Percentiles rank a stretch among this genome's conserved stretches.
Conservation (phyloP, 139 green algal genomes). For the Tetraselmis striata region DNA sequence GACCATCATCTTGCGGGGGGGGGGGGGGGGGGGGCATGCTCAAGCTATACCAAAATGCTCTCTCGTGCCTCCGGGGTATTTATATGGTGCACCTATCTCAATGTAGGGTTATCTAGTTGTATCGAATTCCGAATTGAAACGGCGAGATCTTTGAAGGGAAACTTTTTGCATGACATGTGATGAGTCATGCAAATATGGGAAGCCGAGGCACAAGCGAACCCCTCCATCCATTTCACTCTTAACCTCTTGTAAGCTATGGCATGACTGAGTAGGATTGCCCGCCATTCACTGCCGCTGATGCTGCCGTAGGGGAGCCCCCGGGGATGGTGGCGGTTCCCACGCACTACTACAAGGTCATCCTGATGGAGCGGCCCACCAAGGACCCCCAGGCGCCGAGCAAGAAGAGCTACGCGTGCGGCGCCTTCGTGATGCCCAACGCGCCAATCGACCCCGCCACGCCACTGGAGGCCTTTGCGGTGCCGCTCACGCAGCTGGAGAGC, state of each 20-base stretch:
- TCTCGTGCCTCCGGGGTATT: too few species aligned
- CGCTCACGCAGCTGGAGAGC: slow-evolving; percentile 62
- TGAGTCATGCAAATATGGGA: not conserved
- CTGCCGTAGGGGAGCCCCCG: slow-evolving; percentile 51
- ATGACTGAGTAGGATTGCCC: too few species aligned
- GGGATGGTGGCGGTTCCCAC: slow-evolving; percentile 80
- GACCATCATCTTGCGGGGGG: too few species aligned
- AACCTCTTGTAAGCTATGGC: too few species aligned
- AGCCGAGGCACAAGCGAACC: not conserved
- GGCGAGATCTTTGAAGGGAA: too few species aligned
- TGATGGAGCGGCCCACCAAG: slow-evolving; percentile 16
- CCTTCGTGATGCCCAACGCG: slow-evolving; percentile 81
- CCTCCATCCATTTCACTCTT: not conserved
- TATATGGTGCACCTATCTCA: too few species aligned
- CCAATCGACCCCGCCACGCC: slow-evolving; percentile 58
- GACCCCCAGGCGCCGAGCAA: not conserved
- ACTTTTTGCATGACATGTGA: not conserved
- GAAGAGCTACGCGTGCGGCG: slow-evolving; percentile 21
- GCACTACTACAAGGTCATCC: slow-evolving; percentile 87
- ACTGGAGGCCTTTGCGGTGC: slow-evolving; percentile 68
- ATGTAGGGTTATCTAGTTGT: too few species aligned
- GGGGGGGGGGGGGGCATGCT: too few species aligned
- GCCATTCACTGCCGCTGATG: too few species aligned
- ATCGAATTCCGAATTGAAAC: too few species aligned
- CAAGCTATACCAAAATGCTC: too few species aligned